A percentile compares a stretch with the other conserved stretches of the same genome.
phyloP scores from a whole-genome alignment of 192 early-diverging fungal genomes.

The Mortierella claussenii region DNA sequence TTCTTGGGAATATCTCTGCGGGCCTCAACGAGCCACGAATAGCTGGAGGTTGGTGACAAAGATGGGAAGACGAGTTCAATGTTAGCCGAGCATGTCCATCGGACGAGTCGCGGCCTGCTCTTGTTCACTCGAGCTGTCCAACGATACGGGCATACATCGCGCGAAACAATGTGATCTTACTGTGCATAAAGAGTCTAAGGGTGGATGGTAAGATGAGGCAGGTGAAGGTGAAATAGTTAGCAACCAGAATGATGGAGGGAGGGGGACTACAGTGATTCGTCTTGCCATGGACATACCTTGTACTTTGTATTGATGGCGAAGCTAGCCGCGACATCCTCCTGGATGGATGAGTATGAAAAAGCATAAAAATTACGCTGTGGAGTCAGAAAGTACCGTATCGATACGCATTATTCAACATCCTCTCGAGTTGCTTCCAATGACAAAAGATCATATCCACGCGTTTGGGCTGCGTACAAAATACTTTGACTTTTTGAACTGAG shows the following conservation, averaged over 20 bases:
- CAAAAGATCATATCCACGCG: no score
- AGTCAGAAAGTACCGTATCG: no score
- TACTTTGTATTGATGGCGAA: constrained; percentile 50
- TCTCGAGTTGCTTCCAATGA: no score
- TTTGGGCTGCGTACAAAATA: constrained; percentile 51
- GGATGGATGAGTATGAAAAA: neutral
- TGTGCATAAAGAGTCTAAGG: constrained; percentile 48
- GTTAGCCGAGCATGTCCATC: no score
- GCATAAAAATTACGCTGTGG: no score
- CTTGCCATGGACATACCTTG: constrained; percentile 18
- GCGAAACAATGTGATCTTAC: constrained; percentile 18
- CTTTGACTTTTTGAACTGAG: constrained; percentile 51
- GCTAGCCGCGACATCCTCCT: constrained; percentile 48
- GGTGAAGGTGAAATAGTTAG: no score
- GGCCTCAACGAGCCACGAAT: constrained; percentile 50
- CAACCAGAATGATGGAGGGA: no score
- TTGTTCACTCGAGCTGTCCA: no score
- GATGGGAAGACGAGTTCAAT: neutral
- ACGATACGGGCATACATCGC: neutral
- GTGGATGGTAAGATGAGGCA: no score
- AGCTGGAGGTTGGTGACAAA: constrained; percentile 4
- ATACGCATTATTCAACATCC: no score
- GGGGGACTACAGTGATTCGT: no score
- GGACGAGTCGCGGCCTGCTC: no score
- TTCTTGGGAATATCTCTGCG: constrained; percentile 42